Conservation (phyloP, 73 alveolate species). For the Blepharisma japonicum region DNA sequence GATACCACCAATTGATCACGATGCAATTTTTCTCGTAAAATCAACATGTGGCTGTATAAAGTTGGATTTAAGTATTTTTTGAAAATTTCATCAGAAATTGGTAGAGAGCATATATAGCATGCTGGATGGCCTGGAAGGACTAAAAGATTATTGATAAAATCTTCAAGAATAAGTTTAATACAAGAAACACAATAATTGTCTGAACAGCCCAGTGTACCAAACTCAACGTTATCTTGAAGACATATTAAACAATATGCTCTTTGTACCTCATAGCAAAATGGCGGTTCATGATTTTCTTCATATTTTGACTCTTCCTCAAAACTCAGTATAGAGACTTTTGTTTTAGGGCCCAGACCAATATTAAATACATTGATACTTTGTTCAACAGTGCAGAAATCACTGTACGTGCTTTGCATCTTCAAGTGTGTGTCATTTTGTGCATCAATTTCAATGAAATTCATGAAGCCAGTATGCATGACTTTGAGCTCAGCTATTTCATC, state of each 20-base stretch:
- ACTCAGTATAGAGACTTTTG: too few relatives aligned
- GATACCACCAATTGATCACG: background rate
- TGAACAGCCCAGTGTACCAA: background rate
- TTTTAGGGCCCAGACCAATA: too few relatives aligned
- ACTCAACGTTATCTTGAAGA: background rate
- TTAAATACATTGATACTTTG: too few relatives aligned
- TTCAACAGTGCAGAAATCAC: too few relatives aligned
- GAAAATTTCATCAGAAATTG: background rate
- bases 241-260: background rate
- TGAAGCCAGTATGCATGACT: too few relatives aligned
- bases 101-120: background rate
- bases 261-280: too few relatives aligned
- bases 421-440: too few relatives aligned
- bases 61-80: background rate
- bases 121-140: background rate
- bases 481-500: too few relatives aligned
- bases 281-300: too few relatives aligned
- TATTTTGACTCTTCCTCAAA: too few relatives aligned
- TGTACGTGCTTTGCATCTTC: too few relatives aligned
- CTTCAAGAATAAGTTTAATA: background rate
- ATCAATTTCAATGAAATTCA: too few relatives aligned
- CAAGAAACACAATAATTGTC: background rate
- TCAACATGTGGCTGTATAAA: background rate
- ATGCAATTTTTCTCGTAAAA: background rate
- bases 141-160: background rate